Base-by-base conservation (phyloP, 805 yeast genomes). In the Cyberlindnera petersonii region DNA sequence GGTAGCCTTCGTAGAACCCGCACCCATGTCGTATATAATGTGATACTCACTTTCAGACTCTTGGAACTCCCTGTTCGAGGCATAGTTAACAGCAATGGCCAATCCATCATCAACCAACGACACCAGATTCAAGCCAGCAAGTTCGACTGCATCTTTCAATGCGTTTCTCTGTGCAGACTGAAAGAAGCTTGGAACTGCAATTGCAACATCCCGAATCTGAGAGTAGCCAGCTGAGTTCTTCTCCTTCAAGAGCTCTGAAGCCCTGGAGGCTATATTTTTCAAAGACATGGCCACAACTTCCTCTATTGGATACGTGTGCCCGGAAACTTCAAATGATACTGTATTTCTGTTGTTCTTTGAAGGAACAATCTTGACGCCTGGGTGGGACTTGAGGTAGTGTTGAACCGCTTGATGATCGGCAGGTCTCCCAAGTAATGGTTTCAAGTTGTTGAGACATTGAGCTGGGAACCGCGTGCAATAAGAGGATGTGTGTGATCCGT, bases 1-100 rank as follows among this genome's bases (percentile, higher is more conserved):
- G 0, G 98, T 84, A 2, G 95, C 95, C 39, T 81, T 77, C 0
- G 95, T 84, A 1, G 95, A 81, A 2, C 95, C 95, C 5, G 96
- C 91, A 33, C 98, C 98, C 75, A 85, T 75, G 59, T 93, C 98
- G 57, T 82, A 87, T 24, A 93, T 73, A 35, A 87, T 57, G 56
- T 85, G 85, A 53, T 77, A 72, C 50, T 76, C 77, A 40, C 69
- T 72, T 10, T 16, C 27, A 3, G 68, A 71, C 10, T 43, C 42
- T 6, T 62, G 60, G 44, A 73, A 73, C 22, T 68, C 67, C 35
- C 77, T 70, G 31, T 74, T 71, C 23, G 84, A 69, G 2, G 86
- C 86, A 58, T 77, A 89, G 54, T 87, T 86, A 31, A 86, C 63
- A 1, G 95, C 96, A 13, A 86, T 87, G 3, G 98, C 93, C n/a